Base-by-base conservation (phyloP, 2,329 filamentous ascomycete genomes). In the Emergomyces orientalis region DNA sequence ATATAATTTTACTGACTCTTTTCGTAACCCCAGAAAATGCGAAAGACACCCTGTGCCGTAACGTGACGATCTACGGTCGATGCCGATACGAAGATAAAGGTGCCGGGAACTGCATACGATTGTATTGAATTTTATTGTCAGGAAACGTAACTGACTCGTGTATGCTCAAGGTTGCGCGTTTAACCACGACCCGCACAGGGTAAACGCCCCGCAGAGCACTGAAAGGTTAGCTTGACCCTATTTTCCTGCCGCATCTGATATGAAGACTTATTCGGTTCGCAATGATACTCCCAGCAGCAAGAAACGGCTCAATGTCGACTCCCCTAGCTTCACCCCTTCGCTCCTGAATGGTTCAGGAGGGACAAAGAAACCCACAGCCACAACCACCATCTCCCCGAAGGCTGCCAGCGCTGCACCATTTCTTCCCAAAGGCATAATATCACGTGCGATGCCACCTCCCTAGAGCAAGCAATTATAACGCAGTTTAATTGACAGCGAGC, bases 271-370 rank as follows among this genome's bases (percentile, higher is more conserved):
- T 51, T 47, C 22, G 5, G 17, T 34, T 55, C 17, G 30, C 22
- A 27, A n/a, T 39, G 27, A 30, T 47, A 45, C 41, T 47, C 2
- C 9, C 45, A 51, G 9, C 45, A 45, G 57, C 67, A 76, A 90
- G 76, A 94, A 91, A 75, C 81, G 88, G 34, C 82, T 99, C 68
- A 99, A 96, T 75, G 94, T 96, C 71, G 94, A 97, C 71, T 97
- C 94, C 9, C 93, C 94, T 14, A 90, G 93, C 57, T 99, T 99
- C 74, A 97, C 91, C 0, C 93, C 93, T 45, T 78, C 84, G 27
- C 71, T 75, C 41, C 69, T 72, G 39, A 77, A 77, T 61, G 76
- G 75, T 43, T 72, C 72, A 1, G 72, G 72, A 14, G 68, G 69
- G 2, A 65, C 72, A 30, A 91, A 91, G 75, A 88, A 88, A 70